Conservation (phyloP, 345 rosid species). For the Dipteronia dyeriana region DNA sequence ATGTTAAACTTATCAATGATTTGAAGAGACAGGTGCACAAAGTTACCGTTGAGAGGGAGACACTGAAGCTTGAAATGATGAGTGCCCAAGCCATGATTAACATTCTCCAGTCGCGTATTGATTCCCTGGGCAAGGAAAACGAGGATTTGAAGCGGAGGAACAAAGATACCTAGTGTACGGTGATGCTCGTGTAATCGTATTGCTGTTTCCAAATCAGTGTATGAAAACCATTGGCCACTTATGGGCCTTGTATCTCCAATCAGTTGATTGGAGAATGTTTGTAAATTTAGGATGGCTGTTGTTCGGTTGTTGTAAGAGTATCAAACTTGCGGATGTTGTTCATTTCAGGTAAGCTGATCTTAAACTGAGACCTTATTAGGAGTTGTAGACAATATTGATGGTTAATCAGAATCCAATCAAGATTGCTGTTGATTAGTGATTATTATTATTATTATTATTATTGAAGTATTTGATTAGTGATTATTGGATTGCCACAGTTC, state of each 20-base stretch:
- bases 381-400: background rate
- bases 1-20: constrained; percentile 48
- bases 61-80: constrained; percentile 77
- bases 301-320: constrained; percentile 14
- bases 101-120: constrained; percentile 70
- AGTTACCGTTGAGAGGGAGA: constrained; percentile 70
- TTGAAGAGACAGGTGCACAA: constrained; percentile 66
- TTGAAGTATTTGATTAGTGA: background rate
- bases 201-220: constrained; percentile 12
- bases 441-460: background rate
- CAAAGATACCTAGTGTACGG: background rate
- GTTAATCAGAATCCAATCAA: background rate
- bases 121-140: constrained; percentile 62
- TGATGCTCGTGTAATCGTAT: constrained; percentile 1
- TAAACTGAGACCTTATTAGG: background rate
- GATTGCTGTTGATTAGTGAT: background rate
- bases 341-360: background rate
- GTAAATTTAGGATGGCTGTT: constrained; percentile 14
- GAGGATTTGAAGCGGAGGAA: constrained; percentile 60
- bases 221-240: background rate
- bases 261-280: background rate
- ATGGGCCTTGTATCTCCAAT: background rate
- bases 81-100: constrained; percentile 78
- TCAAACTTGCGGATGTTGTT: background rate
- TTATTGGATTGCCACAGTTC: background rate